phyloP scores from a whole-genome alignment of 2,329 filamentous ascomycete genomes.

The Penicillium sp. region DNA sequence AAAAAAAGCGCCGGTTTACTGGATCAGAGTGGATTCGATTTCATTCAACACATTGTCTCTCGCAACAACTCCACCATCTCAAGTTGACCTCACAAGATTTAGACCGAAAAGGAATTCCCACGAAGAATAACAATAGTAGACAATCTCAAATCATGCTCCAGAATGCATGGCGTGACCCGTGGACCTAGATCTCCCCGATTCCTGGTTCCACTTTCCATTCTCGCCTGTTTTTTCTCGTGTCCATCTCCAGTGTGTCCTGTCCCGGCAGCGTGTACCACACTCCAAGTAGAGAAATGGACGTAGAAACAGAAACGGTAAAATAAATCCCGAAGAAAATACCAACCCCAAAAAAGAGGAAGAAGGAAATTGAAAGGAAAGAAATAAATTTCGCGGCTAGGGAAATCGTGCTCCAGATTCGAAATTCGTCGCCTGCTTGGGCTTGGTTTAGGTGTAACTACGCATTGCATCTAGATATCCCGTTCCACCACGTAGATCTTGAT shows the following conservation, averaged over 20 bases:
- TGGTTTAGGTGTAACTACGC: slow-evolving; percentile 66
- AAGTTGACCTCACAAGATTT: background rate
- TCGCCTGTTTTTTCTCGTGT: background rate
- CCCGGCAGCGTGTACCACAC: background rate
- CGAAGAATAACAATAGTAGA: background rate
- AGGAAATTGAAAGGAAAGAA: slow-evolving; percentile 7
- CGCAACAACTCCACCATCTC: background rate
- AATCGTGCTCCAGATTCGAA: background rate
- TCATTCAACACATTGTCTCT: background rate
- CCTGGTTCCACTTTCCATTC: background rate
- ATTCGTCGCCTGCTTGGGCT: no score
- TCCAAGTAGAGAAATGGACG: background rate
- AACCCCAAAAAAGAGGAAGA: background rate
- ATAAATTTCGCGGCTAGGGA: background rate
- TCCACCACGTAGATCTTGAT: slow-evolving; percentile 79
- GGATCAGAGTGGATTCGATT: background rate
- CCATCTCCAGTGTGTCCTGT: background rate
- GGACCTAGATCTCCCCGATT: background rate
- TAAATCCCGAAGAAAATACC: background rate
- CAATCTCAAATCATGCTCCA: slow-evolving; percentile 2
- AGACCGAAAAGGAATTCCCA: background rate
- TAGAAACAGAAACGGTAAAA: no score
- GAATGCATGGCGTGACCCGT: background rate
- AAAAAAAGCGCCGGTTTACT: background rate
- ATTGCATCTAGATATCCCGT: slow-evolving; percentile 81